These are phyloP conservation scores for Barnettozyma vustinii DNA, from an alignment of 805 yeast genomes.

Conservation along the genomic window DNA sequence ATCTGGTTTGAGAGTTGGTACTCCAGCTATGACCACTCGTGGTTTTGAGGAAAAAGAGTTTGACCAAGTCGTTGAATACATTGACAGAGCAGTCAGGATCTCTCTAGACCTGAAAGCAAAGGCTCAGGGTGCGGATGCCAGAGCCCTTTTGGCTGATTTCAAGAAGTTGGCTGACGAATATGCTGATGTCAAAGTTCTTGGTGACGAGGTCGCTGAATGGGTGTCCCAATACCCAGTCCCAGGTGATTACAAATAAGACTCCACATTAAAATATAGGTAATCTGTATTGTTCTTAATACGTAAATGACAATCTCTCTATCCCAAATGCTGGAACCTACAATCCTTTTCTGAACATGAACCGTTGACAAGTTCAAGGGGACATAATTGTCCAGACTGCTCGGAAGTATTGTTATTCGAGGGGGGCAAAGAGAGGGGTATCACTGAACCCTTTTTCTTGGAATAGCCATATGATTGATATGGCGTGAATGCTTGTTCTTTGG, in stretches of 20 bases:
- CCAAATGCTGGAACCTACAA: constrained; percentile 22
- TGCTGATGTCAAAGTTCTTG: constrained; percentile 51
- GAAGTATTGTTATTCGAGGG: not conserved
- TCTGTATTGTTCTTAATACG: not conserved
- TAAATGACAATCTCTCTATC: not conserved
- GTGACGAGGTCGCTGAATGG: constrained; percentile 65
- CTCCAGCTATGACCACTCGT: constrained; percentile 98
- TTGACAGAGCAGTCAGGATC: constrained; percentile 70
- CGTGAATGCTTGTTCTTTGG: constrained; percentile 14
- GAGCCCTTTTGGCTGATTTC: constrained; percentile 59
- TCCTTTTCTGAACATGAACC: constrained; percentile 18
- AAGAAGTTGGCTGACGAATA: constrained; percentile 61
- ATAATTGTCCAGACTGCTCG: constrained; percentile 11
- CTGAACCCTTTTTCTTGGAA: not conserved
- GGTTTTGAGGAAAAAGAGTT: constrained; percentile 90
- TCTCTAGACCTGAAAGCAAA: constrained; percentile 57
- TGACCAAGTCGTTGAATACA: constrained; percentile 69
- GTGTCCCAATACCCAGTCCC: constrained; percentile 80
- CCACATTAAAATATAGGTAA: not conserved
- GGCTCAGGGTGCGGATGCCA: constrained; percentile 52
- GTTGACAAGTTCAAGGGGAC: constrained; percentile 22
- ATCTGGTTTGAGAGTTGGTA: constrained; percentile 95
- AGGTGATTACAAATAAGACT: constrained; percentile 44
- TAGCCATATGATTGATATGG: constrained; percentile 22
- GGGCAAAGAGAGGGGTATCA: not conserved